Evolutionary conservation across 1,284 basidiomycete genomes (phyloP), one percentile per base, ranked within the genome.

Genomic region (Prillingera fragicola): DNA sequence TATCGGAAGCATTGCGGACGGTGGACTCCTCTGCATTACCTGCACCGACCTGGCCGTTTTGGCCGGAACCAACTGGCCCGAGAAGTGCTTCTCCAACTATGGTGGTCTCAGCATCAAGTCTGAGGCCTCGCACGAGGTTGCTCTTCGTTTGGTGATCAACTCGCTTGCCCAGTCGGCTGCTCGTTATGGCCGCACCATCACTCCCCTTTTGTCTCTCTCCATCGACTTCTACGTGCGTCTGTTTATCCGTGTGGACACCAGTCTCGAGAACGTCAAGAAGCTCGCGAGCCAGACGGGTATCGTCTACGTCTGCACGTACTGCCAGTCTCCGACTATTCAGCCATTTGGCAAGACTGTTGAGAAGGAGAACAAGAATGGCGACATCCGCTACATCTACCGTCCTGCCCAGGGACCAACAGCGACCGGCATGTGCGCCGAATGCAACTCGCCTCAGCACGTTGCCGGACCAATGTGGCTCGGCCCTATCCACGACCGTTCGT

Each of bases 391-490:
- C 15, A 65, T 75, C 22, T 88, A 84, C 73, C 89, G 86, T 64
- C 82, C 81, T 1, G 80, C 83, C 13, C 59, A 76, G 2, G 89
- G 86, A 0, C 88, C 90, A 0, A 65, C 77, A 13, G 54, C 45
- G 0, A 65, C 68, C 10, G 77, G 80, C 25, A 73, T 73, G 45
- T 97, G 94, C 62, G 79, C 79, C 1, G 85, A 96, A 65, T 98
- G 94, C 63, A 82, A 83, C 14, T 81, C 79, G 8, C 71, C 71
- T 10, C 12, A 23, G 24, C 44, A 86, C 85, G 63, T 91, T 22
- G 89, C 87, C 17, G 94, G 94, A 0, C 94, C 94, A 0, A 92
- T 98, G 87, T 98, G 94, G 94, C 81, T 86, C 13, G 92, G 85
- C 1, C 79, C 84, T 0, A 73, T 99, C 18, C 94, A 98, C 61